Percentiles rank a stretch among this genome's conserved stretches.
These are phyloP conservation scores for Pichia kudriavzevii DNA, from an alignment of 1,139 yeast species.

Conservation along the genomic window DNA sequence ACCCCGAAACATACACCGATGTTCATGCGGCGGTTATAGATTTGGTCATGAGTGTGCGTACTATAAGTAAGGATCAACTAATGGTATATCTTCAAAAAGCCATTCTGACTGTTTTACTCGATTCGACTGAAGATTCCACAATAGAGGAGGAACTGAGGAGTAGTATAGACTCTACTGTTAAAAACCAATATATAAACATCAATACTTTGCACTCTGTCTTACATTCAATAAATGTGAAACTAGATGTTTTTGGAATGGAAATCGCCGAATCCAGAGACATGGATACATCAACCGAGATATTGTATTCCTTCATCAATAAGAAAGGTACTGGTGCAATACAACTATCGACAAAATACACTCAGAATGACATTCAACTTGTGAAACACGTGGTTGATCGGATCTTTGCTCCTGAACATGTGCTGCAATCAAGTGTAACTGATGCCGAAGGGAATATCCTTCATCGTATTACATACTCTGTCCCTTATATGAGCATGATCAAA, in stretches of 20 bases:
- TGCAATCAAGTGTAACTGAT: background rate
- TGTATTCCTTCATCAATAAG: constrained; percentile 40
- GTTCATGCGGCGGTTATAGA: constrained; percentile 40
- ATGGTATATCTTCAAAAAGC: constrained; percentile 15
- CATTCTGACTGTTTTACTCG: constrained; percentile 8
- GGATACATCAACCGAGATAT: constrained; percentile 25
- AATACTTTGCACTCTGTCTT: constrained; percentile 8
- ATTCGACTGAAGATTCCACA: constrained; percentile 1
- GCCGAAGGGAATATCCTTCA: constrained; percentile 1
- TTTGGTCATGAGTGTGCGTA: constrained; percentile 34
- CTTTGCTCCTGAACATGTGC: constrained; percentile 15
- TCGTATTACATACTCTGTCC: constrained; percentile 11
- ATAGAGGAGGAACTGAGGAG: background rate
- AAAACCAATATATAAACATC: background rate
- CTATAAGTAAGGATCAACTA: constrained; percentile 20
- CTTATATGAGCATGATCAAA: constrained; percentile 13
- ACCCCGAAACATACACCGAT: constrained; percentile 2
- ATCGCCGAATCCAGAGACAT: constrained; percentile 35
- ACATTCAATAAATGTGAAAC: constrained; percentile 22
- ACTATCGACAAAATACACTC: constrained; percentile 36
- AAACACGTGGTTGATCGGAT: constrained; percentile 43
- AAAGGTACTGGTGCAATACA: constrained; percentile 36
- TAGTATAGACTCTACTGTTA: background rate
- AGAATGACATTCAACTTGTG: constrained; percentile 42
- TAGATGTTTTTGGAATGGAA: constrained; percentile 39